Percentiles rank a stretch among this genome's conserved stretches.
Evolutionary conservation across 768 basidiomycete species (phyloP).

Genomic region (Termitomyces sp.): DNA sequence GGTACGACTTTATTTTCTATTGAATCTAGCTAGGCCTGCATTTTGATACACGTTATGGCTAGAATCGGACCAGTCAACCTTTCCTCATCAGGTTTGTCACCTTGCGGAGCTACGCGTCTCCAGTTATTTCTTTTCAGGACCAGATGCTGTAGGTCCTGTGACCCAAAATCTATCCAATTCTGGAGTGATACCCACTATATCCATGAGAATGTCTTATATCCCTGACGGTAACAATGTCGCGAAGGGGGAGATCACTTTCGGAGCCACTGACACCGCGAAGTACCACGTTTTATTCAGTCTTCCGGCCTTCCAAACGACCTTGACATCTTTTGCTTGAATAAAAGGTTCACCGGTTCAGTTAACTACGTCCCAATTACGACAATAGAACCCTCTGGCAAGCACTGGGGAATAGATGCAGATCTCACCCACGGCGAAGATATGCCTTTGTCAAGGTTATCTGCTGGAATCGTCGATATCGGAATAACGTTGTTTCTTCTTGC

Average conservation of each 20-base stretch:
- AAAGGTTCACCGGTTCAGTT: constrained; percentile 21
- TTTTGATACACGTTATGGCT: background rate
- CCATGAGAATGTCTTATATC: constrained; percentile 47
- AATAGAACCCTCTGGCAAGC: constrained; percentile 35
- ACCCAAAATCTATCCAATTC: constrained; percentile 51
- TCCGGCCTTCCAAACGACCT: background rate
- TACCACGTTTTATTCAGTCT: constrained; percentile 18
- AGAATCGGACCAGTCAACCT: constrained; percentile 50
- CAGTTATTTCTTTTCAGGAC: constrained; percentile 22
- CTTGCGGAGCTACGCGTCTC: background rate
- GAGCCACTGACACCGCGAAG: constrained; percentile 44
- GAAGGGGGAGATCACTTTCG: constrained; percentile 56
- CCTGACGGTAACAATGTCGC: constrained; percentile 30
- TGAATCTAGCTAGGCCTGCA: background rate
- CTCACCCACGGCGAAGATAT: constrained; percentile 33
- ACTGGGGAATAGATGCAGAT: constrained; percentile 52
- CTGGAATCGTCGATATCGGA: constrained; percentile 10
- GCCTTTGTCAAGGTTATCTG: constrained; percentile 43
- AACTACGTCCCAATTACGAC: constrained; percentile 32
- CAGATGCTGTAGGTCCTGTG: constrained; percentile 42
- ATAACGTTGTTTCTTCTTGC: constrained; percentile 37
- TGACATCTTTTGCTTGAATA: background rate
- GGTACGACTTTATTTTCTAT: constrained; percentile 19
- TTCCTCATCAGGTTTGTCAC: constrained; percentile 9
- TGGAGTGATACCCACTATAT: constrained; percentile 37